phyloP scores from a whole-genome alignment of 495 filamentous ascomycete genomes.

The Oleoguttula mirabilis region DNA sequence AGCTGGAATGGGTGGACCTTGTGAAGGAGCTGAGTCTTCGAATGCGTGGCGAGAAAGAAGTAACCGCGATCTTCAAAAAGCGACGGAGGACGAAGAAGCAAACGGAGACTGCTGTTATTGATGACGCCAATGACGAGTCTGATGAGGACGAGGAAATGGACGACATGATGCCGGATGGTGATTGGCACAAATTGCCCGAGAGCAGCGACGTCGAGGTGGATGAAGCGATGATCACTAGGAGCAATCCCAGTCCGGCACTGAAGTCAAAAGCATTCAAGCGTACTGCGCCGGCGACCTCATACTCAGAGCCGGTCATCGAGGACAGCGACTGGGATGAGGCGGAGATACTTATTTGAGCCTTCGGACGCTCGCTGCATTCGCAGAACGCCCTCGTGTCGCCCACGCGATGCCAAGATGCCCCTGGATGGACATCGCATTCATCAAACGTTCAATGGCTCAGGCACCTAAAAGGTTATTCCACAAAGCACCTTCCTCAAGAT shows the following conservation, averaged over 20 bases:
- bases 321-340: constrained; percentile 50
- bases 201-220: constrained; percentile 12
- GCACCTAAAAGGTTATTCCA: constrained; percentile 39
- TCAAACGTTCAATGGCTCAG: neutral
- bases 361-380: too few relatives aligned
- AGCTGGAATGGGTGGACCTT: constrained; percentile 60
- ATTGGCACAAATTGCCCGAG: constrained; percentile 12
- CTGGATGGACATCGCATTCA: too few relatives aligned
- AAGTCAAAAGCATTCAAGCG: constrained; percentile 3
- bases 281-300: constrained; percentile 4
- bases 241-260: neutral
- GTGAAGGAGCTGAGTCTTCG: constrained; percentile 71
- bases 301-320: constrained; percentile 36
- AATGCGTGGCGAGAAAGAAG: constrained; percentile 50
- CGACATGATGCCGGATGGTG: constrained; percentile 7
- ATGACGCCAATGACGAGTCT: constrained; percentile 17
- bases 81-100: constrained; percentile 26
- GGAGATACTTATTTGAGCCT: constrained; percentile 29
- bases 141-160: constrained; percentile 22
- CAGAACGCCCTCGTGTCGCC: too few relatives aligned
- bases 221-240: neutral
- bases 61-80: constrained; percentile 50
- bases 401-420: too few relatives aligned
- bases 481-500: constrained; percentile 50
- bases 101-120: neutral